Base-by-base conservation (phyloP, 495 filamentous ascomycete genomes). In the Oleoguttula mirabilis region DNA sequence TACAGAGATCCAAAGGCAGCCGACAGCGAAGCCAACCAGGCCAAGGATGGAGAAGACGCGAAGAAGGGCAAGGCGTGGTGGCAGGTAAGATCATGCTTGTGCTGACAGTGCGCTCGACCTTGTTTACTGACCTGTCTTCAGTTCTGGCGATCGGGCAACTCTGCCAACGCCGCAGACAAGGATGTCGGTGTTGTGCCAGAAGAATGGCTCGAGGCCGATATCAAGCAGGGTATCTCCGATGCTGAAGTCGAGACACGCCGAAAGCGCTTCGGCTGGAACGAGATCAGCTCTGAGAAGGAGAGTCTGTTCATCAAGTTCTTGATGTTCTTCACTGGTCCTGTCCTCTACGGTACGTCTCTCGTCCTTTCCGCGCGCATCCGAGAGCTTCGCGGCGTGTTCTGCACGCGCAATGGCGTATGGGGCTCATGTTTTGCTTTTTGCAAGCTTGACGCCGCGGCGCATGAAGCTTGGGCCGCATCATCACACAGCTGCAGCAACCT, bases 251-350 rank as follows among this genome's bases (percentile, higher is more conserved):
- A 83, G 47, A 54, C 59, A 34, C 75, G 81, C 50, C 73, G 82
- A 43, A 78, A 72, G 60, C 71, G 69, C 48, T 71, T 66, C 48
- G 81, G 82, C 36, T 84, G 65, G 62, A 88, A 88, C 62, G 82
- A 88, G 58, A 61, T 88, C 55, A 67, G 64, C 32, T 74, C 79
- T 22, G 80, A 85, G 65, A 84, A 84, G 69, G 75, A 76, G 58
- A 84, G 82, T 62, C 64, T 81, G 66, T 75, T 87, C 62, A 55
- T 77, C 44, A 75, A 86, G 66, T 80, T 88, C 60, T 63, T 86
- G 48, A 69, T 76, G 59, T 88, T 79, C 64, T 88, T 88, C 69
- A 76, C 69, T 55, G 82, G 82, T 58, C 82, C 82, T 46, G 83
- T 88, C 66, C 78, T 88, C 39, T 86, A 85, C 67, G 81, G 82